Evolutionary conservation across 2,329 filamentous ascomycete genomes (phyloP).

Genomic region (Aureobasidium leucospermi): DNA sequence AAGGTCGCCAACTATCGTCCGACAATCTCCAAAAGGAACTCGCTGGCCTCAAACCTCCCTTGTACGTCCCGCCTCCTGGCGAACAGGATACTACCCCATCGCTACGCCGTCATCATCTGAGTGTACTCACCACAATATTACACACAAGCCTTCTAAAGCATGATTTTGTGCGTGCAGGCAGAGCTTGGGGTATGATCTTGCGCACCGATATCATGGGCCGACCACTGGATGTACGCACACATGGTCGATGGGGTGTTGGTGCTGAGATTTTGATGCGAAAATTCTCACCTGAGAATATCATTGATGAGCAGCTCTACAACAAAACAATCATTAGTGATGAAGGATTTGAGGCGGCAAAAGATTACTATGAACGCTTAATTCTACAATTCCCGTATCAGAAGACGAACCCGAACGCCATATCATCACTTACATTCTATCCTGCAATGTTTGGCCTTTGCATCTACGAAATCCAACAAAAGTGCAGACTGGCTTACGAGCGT

Average conservation of each 20-base stretch:
- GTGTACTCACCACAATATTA: constrained; percentile 60
- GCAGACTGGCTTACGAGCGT: constrained; percentile 46
- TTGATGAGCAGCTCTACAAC: constrained; percentile 11
- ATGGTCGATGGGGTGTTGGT: constrained; percentile 73
- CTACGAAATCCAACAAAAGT: constrained; percentile 57
- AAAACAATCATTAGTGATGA: constrained; percentile 23
- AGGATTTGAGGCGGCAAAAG: constrained; percentile 51
- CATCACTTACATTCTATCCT: constrained; percentile 71
- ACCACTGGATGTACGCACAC: constrained; percentile 59
- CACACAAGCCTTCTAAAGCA: constrained; percentile 64
- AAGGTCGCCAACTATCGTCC: constrained; percentile 14
- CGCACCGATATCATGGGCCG: constrained; percentile 51
- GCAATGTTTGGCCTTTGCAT: constrained; percentile 76
- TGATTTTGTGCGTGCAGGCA: constrained; percentile 63
- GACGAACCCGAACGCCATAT: constrained; percentile 50
- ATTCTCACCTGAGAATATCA: background rate
- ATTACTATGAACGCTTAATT: constrained; percentile 73
- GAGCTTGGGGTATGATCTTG: constrained; percentile 68
- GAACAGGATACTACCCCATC: constrained; percentile 20
- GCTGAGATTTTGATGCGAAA: constrained; percentile 72
- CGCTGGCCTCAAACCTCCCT: constrained; percentile 33
- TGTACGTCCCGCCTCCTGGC: constrained; percentile 26
- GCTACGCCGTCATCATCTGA: constrained; percentile 51
- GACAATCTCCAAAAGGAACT: constrained; percentile 32
- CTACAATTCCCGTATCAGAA: constrained; percentile 67